Conservation (phyloP, 202 grass and related monocot genomes). For the Schoenoplectus tabernaemontani region DNA sequence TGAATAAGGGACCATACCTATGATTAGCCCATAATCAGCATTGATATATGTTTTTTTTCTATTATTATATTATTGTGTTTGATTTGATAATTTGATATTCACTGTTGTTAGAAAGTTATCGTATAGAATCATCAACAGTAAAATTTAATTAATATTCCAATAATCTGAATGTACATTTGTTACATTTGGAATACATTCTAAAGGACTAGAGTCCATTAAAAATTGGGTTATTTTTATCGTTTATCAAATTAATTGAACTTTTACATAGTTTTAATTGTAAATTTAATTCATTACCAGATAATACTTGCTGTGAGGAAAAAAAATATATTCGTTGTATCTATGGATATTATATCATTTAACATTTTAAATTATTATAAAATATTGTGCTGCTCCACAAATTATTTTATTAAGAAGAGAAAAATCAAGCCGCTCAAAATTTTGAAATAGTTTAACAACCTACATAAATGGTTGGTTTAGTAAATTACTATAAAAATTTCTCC, state of each 20-base stretch:
- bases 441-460: too few relatives aligned
- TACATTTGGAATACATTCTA: not conserved
- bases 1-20: not conserved
- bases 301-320: too few relatives aligned
- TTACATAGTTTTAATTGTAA: too few relatives aligned
- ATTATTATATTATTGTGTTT: not conserved
- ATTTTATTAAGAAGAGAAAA: too few relatives aligned
- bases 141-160: not conserved
- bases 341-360: too few relatives aligned
- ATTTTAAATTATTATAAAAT: too few relatives aligned
- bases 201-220: not conserved
- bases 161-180: not conserved
- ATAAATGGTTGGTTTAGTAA: not conserved
- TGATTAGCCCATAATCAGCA: conserved; percentile 16
- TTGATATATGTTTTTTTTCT: not conserved
- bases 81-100: not conserved
- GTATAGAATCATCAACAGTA: not conserved
- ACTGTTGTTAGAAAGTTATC: not conserved
- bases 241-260: too few relatives aligned
- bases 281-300: too few relatives aligned
- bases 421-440: too few relatives aligned
- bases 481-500: not conserved
- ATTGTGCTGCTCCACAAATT: too few relatives aligned
- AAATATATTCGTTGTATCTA: too few relatives aligned
- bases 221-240: too few relatives aligned